Percentiles rank a stretch among this genome's conserved stretches.
Conservation (phyloP, 169 alveolate genomes). For the Plasmodium vivax region DNA sequence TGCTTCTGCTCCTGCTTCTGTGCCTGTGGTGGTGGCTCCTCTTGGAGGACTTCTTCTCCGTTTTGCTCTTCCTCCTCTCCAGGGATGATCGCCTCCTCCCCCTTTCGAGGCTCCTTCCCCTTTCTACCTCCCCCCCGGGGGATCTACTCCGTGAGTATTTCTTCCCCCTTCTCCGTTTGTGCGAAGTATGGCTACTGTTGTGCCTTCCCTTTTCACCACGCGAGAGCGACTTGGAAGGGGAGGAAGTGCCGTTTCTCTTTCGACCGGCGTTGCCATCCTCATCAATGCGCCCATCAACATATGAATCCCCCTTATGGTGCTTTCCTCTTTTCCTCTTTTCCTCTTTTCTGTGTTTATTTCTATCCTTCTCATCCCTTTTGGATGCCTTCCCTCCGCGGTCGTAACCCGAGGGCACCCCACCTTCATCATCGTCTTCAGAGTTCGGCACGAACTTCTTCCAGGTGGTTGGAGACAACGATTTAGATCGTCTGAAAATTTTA, state of each 20-base stretch:
- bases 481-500: constrained; percentile 54
- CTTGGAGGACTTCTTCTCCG: constrained; percentile 1
- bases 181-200: neutral
- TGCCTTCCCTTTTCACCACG: neutral
- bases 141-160: neutral
- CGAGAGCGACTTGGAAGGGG: neutral
- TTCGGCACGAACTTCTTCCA: constrained; percentile 43
- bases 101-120: neutral
- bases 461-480: constrained; percentile 53
- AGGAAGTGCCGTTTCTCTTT: neutral
- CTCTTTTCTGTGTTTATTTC: neutral
- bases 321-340: neutral
- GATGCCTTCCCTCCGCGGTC: neutral
- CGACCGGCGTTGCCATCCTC: neutral
- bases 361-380: neutral
- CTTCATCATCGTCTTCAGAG: constrained; percentile 2
- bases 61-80: neutral
- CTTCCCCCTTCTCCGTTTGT: neutral
- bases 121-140: neutral
- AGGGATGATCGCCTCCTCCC: neutral
- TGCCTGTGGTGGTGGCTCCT: neutral
- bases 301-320: neutral
- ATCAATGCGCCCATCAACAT: neutral
- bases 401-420: neutral
- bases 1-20: neutral